Percentiles rank a stretch among this genome's conserved stretches.
Evolutionary conservation across 2,329 filamentous ascomycete genomes (phyloP).

Genomic region (Cytospora paraplurivora): DNA sequence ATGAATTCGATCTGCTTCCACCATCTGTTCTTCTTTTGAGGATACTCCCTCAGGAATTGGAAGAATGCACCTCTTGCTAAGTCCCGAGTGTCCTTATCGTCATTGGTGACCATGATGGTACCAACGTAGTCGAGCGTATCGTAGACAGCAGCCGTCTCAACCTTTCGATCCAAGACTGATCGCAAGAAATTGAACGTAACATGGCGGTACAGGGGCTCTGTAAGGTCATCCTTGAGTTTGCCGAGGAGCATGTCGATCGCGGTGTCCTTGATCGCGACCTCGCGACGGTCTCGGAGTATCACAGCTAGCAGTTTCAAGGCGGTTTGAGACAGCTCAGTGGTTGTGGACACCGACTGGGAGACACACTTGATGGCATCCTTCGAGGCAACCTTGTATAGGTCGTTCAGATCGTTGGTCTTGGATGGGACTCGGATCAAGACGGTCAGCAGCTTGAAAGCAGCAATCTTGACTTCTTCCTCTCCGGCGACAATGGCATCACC

Average conservation of each 20-base stretch:
- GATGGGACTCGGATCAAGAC: constrained; percentile 85
- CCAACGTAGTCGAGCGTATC: constrained; percentile 88
- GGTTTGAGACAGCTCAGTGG: constrained; percentile 82
- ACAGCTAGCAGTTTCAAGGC: constrained; percentile 86
- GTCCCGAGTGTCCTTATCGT: constrained; percentile 84
- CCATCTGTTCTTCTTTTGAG: constrained; percentile 87
- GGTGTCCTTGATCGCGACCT: constrained; percentile 75
- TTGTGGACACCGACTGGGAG: constrained; percentile 74
- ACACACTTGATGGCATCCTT: constrained; percentile 83
- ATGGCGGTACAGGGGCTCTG: constrained; percentile 88
- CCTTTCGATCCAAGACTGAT: constrained; percentile 79
- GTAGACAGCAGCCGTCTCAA: constrained; percentile 86
- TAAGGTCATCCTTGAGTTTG: constrained; percentile 83
- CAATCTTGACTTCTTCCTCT: constrained; percentile 91
- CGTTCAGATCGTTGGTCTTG: constrained; percentile 64
- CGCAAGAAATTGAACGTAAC: constrained; percentile 94
- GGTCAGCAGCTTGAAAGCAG: constrained; percentile 81
- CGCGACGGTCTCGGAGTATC: constrained; percentile 78
- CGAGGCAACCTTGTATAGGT: constrained; percentile 73
- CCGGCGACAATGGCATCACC: constrained; percentile 82
- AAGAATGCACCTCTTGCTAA: constrained; percentile 87
- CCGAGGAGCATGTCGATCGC: constrained; percentile 81
- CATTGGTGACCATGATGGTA: constrained; percentile 93
- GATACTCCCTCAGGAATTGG: constrained; percentile 92
- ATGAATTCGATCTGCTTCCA: constrained; percentile 87